Evolutionary conservation across 78 protist species (phyloP).

Genomic region (Dictyostelium purpureum): DNA sequence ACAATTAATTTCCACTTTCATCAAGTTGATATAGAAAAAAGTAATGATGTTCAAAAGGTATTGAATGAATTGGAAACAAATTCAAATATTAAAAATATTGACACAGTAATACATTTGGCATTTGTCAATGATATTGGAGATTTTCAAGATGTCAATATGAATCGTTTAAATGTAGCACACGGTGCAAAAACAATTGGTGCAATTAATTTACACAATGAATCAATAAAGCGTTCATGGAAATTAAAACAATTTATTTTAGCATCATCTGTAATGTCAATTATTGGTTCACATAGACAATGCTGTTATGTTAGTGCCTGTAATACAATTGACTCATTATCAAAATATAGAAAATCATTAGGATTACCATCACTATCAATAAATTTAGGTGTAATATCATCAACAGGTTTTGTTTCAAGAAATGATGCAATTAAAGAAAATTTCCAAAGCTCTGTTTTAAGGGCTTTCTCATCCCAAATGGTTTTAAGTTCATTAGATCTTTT

Average conservation of each 20-base stretch:
- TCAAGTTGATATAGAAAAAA: not conserved
- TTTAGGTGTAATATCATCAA: conserved; percentile 66
- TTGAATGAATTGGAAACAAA: not conserved
- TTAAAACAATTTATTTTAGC: not conserved
- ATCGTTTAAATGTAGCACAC: not conserved
- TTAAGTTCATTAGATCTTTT: no score
- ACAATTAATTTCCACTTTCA: not conserved
- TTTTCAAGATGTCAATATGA: not conserved
- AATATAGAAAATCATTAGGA: not conserved
- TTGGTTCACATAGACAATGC: not conserved
- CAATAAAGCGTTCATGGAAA: not conserved
- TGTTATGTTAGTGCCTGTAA: not conserved
- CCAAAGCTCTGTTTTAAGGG: no score
- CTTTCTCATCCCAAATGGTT: no score
- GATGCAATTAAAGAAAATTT: no score
- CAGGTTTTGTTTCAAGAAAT: conserved; percentile 19
- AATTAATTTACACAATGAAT: not conserved
- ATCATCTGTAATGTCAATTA: not conserved
- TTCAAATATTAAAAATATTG: not conserved
- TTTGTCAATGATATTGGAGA: not conserved
- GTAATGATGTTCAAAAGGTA: no score
- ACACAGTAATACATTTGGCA: not conserved
- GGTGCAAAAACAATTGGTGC: conserved; percentile 17
- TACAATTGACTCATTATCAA: not conserved
- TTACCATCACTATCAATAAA: conserved; percentile 1